These are phyloP conservation scores for Panicum miliaceum DNA, from an alignment of 176 grass and related monocot species.

Conservation along the genomic window DNA sequence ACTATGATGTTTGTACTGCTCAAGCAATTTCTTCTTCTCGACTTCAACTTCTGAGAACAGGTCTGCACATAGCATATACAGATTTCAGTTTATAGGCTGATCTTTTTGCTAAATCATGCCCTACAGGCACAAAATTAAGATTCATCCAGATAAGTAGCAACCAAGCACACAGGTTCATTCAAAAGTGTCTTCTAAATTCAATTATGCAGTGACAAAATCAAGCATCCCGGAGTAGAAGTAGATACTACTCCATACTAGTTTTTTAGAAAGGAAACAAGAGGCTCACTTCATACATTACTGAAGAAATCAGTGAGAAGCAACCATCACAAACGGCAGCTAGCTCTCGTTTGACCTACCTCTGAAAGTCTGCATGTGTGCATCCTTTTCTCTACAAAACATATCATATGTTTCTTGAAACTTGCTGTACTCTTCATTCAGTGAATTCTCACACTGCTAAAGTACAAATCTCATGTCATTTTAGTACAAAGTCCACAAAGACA, in stretches of 20 bases:
- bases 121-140: slow-evolving; percentile 2
- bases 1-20: slow-evolving; percentile 72
- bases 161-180: neutral
- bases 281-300: neutral
- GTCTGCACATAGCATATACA: slow-evolving; percentile 50
- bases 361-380: slow-evolving; percentile 65
- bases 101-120: slow-evolving; percentile 13
- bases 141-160: neutral
- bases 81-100: slow-evolving; percentile 6
- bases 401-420: slow-evolving; percentile 85
- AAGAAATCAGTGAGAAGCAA: neutral
- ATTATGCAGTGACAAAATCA: neutral
- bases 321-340: slow-evolving; percentile 8
- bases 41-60: slow-evolving; percentile 76
- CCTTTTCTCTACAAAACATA: slow-evolving; percentile 75
- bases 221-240: neutral
- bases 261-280: neutral
- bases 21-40: slow-evolving; percentile 72
- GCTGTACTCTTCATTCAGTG: slow-evolving; percentile 76
- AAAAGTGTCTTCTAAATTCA: neutral
- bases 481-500: neutral
- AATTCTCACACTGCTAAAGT: slow-evolving; percentile 70
- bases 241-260: neutral
- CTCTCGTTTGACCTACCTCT: slow-evolving; percentile 60
- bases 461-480: slow-evolving; percentile 32